These are phyloP conservation scores for Carex cristatella DNA, from an alignment of 176 grass and related monocot genomes.

Conservation along the genomic window DNA sequence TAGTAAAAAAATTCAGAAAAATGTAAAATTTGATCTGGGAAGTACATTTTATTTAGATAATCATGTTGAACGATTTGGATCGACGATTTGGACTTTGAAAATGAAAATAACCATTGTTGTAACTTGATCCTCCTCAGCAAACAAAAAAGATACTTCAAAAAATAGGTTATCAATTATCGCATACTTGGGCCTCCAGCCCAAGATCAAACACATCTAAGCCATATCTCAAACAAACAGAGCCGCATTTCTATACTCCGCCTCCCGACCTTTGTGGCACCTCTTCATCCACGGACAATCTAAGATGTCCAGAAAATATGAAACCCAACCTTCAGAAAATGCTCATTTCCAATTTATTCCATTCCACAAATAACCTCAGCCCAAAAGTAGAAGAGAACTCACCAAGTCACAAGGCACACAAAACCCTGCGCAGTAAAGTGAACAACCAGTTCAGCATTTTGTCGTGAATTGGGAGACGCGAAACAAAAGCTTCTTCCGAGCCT, in stretches of 20 bases:
- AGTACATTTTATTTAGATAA: too few species aligned
- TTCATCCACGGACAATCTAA: not conserved
- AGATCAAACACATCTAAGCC: not conserved
- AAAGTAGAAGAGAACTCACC: not conserved
- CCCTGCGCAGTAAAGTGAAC: not conserved
- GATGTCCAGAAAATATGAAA: not conserved
- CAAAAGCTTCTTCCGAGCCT: constrained; percentile 22
- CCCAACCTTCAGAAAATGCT: not conserved
- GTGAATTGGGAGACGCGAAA: constrained; percentile 1
- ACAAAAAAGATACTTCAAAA: not conserved
- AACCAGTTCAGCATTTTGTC: not conserved
- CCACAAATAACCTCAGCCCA: constrained; percentile 8
- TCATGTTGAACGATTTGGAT: too few species aligned
- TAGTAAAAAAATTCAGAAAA: too few species aligned
- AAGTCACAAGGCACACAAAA: too few species aligned
- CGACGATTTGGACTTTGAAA: too few species aligned
- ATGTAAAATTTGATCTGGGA: too few species aligned
- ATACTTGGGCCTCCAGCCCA: not conserved
- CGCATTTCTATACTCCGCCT: not conserved
- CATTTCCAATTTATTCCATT: not conserved
- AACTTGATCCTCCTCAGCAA: too few species aligned
- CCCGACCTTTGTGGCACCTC: not conserved
- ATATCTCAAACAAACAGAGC: not conserved
- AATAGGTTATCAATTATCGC: not conserved
- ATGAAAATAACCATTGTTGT: too few species aligned